These are phyloP conservation scores for Podochytrium sp. DNA, from an alignment of 192 early-diverging fungal genomes.

Conservation along the genomic window DNA sequence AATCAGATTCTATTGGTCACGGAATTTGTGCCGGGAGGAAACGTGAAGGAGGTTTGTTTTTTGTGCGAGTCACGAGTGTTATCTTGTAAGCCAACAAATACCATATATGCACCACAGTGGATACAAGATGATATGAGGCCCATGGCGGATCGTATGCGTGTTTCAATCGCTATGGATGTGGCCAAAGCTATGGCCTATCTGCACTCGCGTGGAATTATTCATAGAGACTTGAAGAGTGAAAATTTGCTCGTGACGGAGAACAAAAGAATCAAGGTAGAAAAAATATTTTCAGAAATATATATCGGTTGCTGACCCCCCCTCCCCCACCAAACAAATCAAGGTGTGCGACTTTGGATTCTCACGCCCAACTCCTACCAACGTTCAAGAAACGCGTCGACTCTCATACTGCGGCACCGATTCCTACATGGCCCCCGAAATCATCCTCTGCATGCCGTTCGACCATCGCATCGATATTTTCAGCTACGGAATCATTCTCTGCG, in stretches of 20 bases:
- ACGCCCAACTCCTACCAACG: constrained; percentile 30
- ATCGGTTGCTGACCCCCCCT: not conserved
- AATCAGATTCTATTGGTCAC: constrained; percentile 46
- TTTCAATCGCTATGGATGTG: constrained; percentile 50
- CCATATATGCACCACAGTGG: constrained; percentile 24
- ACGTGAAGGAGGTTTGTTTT: constrained; percentile 40
- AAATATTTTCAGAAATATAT: not conserved
- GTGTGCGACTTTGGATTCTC: constrained; percentile 54
- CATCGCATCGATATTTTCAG: constrained; percentile 48
- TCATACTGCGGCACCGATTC: constrained; percentile 53
- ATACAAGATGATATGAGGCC: constrained; percentile 30
- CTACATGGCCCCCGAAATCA: constrained; percentile 58
- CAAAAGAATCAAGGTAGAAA: constrained; percentile 39
- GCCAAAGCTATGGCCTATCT: constrained; percentile 50
- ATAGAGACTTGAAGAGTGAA: constrained; percentile 49
- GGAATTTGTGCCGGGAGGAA: constrained; percentile 50
- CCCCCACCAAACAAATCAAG: constrained; percentile 15
- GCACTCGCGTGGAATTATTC: constrained; percentile 49
- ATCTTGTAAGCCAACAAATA: not conserved
- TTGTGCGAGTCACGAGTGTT: not conserved
- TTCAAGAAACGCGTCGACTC: constrained; percentile 35
- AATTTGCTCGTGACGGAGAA: constrained; percentile 53
- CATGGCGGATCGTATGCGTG: constrained; percentile 27
- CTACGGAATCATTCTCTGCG: constrained; percentile 50
- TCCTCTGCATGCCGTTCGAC: constrained; percentile 46